phyloP scores from a whole-genome alignment of 2,329 filamentous ascomycete genomes.

The Talaromyces sp. region DNA sequence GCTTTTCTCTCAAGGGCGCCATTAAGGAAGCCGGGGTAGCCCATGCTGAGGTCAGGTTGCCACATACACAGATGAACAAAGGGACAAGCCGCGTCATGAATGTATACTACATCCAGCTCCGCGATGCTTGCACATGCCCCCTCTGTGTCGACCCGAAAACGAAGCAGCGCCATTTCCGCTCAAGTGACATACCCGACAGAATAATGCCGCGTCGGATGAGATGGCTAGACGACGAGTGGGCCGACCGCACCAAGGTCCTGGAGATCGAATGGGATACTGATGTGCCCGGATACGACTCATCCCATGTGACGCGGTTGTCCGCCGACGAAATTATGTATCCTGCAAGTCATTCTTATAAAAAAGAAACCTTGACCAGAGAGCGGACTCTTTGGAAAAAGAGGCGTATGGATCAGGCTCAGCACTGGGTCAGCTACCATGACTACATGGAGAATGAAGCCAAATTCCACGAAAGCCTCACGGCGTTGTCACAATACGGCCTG shows the following conservation, averaged over 20 bases:
- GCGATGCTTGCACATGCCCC: conserved; percentile 52
- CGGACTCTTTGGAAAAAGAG: conserved; percentile 33
- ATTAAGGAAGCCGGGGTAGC: not conserved
- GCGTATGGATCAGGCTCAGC: conserved; percentile 39
- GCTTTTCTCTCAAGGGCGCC: not conserved
- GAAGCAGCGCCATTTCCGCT: conserved; percentile 60
- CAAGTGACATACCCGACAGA: conserved; percentile 55
- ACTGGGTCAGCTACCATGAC: conserved; percentile 61
- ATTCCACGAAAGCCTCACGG: conserved; percentile 58
- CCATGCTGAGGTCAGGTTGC: not conserved
- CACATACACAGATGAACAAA: not conserved
- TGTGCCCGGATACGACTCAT: conserved; percentile 37
- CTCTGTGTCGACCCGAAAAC: conserved; percentile 54
- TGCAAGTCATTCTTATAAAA: not conserved
- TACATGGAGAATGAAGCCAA: conserved; percentile 60
- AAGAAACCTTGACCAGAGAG: conserved; percentile 20
- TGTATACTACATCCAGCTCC: conserved; percentile 31
- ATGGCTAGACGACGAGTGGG: conserved; percentile 12
- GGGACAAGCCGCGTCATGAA: not conserved
- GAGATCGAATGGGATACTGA: conserved; percentile 60
- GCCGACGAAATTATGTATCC: conserved; percentile 9
- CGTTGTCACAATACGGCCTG: conserved; percentile 64
- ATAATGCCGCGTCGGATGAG: conserved; percentile 38
- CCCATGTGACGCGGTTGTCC: conserved; percentile 27
- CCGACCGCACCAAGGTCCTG: conserved; percentile 36